Base-by-base conservation (phyloP, 306 rosid genomes). In the Rosa rugosa region DNA sequence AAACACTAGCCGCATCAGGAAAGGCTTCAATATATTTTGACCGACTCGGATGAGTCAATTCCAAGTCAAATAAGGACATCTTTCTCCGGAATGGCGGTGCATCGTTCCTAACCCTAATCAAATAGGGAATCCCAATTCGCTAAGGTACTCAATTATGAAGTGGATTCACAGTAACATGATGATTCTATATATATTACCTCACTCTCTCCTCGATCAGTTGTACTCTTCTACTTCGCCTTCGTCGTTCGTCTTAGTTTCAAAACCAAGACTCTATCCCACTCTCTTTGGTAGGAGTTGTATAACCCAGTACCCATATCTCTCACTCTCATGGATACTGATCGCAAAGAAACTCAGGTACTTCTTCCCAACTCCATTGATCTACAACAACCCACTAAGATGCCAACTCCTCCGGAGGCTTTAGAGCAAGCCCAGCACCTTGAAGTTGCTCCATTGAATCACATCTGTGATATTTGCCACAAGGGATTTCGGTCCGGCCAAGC, bases 401-500 rank as follows among this genome's bases (percentile, higher is more conserved):
- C 44, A 5, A 62, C 34, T 11, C 40, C 38, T 8, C 10, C 41
- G 17, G 64, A 57, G 34, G 2, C 34, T 22, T 22, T 7, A 20
- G 60, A 16, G 8, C 57, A 51, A 46, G 14, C 4, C 51, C 51
- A 8, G 17, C 7, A 16, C n/a, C 57, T 8, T 16, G 57, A 17
- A n/a, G 63, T n/a, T 8, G 9, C 44, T 45, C 72, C 23, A 25
- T 2, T 22, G 16, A 18, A 59, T 50, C 70, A 49, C 1, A 12
- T 72, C 31, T 89, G 90, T 27, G 23, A 17, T 22, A 17, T 72
- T 20, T 88, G 90, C 51, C 2, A 53, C 65, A 86, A 73, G 77
- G 73, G 71, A 5, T 86, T 86, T 44, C 54, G 36, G 44, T 80
- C 85, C 18, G 85, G 87, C 1, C 86, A 86, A 66, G 87, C 92